A percentile compares a stretch with the other conserved stretches of the same genome.
Evolutionary conservation across 257 asterid species (phyloP).

Genomic region (Forsythia suspensa): DNA sequence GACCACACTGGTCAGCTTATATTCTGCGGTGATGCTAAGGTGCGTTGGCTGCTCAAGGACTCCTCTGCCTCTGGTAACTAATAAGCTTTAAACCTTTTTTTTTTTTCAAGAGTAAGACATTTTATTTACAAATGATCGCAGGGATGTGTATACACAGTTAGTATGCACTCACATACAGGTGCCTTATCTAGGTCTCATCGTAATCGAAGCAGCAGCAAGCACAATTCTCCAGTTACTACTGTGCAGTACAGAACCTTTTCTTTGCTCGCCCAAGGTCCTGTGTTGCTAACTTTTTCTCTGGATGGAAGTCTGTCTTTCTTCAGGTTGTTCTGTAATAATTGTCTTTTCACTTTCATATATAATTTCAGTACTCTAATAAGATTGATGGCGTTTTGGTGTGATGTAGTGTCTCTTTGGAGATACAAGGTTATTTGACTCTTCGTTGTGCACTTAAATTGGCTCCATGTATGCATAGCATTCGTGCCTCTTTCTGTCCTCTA

Average conservation of each 20-base stretch:
- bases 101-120: constrained; percentile 10
- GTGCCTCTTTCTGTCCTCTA: constrained; percentile 96
- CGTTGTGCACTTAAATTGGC: constrained; percentile 87
- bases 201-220: constrained; percentile 62
- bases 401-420: constrained; percentile 76
- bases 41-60: constrained; percentile 26
- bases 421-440: constrained; percentile 85
- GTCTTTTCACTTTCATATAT: not conserved
- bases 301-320: constrained; percentile 95
- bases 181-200: constrained; percentile 82
- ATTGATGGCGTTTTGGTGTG: constrained; percentile 20
- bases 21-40: constrained; percentile 96
- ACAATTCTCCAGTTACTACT: constrained; percentile 76
- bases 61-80: constrained; percentile 14
- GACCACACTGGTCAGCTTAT: constrained; percentile 96
- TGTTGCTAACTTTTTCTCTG: constrained; percentile 70
- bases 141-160: constrained; percentile 84
- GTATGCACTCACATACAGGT: constrained; percentile 78
- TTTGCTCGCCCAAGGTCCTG: constrained; percentile 90
- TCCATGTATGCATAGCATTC: constrained; percentile 80
- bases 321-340: constrained; percentile 55
- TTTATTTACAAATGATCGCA: constrained; percentile 37
- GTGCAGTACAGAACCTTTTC: constrained; percentile 91
- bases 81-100: constrained; percentile 12
- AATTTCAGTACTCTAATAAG: constrained; percentile 13